These are phyloP conservation scores for Ascosphaera pollenicola DNA, from an alignment of 2,329 filamentous ascomycete genomes.

Conservation along the genomic window DNA sequence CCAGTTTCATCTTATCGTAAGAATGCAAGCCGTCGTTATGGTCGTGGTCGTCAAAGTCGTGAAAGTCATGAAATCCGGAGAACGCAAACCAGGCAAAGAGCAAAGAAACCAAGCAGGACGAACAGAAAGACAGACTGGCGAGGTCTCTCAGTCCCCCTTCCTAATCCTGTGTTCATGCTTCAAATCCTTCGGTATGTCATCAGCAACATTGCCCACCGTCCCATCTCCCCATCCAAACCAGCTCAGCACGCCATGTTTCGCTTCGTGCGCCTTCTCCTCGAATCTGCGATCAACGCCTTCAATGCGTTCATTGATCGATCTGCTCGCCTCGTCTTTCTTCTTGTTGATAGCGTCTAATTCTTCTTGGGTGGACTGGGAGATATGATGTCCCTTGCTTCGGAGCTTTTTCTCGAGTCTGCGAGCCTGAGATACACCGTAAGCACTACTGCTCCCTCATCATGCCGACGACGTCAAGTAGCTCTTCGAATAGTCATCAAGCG, in stretches of 20 bases:
- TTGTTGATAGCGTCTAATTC: constrained; percentile 1
- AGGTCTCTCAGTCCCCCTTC: background rate
- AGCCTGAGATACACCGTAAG: background rate
- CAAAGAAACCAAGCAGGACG: no score
- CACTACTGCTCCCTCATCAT: no score
- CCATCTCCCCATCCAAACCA: constrained; percentile 51
- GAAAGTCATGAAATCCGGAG: no score
- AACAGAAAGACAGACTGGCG: no score
- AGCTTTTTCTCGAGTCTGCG: background rate
- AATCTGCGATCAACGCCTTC: constrained; percentile 69
- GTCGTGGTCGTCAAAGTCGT: no score
- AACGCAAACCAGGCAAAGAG: no score
- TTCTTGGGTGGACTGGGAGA: background rate
- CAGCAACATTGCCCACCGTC: background rate
- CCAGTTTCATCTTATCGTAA: no score
- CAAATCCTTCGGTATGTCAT: background rate
- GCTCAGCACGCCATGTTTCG: constrained; percentile 60
- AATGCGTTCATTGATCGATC: constrained; percentile 25
- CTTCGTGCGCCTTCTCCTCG: constrained; percentile 54
- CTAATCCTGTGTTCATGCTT: background rate
- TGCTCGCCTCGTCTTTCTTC: background rate
- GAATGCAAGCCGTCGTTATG: no score
- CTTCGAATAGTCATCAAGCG: no score
- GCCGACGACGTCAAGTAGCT: no score
- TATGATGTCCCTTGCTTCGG: background rate